These are phyloP conservation scores for Psilocybe subaeruginosa DNA, from an alignment of 768 basidiomycete genomes.

Conservation along the genomic window DNA sequence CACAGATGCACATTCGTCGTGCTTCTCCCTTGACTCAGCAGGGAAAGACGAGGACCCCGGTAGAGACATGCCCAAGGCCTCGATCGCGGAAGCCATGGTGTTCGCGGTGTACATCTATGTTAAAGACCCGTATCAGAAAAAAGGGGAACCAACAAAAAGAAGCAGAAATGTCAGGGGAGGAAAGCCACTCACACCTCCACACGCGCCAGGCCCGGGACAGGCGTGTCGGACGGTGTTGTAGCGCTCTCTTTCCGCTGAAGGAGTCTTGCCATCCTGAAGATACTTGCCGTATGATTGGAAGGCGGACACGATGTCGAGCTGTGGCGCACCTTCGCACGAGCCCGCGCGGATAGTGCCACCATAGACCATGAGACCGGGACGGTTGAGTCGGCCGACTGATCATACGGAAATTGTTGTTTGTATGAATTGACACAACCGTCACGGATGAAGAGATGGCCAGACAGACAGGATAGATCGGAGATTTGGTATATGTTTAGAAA, in stretches of 20 bases:
- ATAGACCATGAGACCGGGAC: conserved; percentile 97
- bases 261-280: conserved; percentile 85
- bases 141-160: neutral
- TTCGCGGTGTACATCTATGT: conserved; percentile 97
- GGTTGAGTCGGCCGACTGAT: conserved; percentile 89
- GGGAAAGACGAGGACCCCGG: conserved; percentile 98
- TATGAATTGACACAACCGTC: conserved; percentile 7
- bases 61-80: conserved; percentile 94
- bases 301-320: conserved; percentile 94
- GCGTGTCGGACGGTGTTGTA: conserved; percentile 90
- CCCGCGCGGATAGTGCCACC: conserved; percentile 95
- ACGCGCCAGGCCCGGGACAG: conserved; percentile 97
- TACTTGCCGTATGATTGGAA: conserved; percentile 98
- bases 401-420: neutral
- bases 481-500: conserved; percentile 17
- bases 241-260: conserved; percentile 79
- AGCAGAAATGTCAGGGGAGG: neutral
- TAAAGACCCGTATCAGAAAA: neutral
- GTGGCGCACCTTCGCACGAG: conserved; percentile 84
- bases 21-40: conserved; percentile 89
- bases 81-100: conserved; percentile 96
- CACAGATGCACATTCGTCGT: conserved; percentile 77
- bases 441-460: conserved; percentile 2
- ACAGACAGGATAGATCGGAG: neutral
- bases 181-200: conserved; percentile 80